These are phyloP conservation scores for Chlorella variabilis DNA, from an alignment of 163 green algal species.

Conservation along the genomic window DNA sequence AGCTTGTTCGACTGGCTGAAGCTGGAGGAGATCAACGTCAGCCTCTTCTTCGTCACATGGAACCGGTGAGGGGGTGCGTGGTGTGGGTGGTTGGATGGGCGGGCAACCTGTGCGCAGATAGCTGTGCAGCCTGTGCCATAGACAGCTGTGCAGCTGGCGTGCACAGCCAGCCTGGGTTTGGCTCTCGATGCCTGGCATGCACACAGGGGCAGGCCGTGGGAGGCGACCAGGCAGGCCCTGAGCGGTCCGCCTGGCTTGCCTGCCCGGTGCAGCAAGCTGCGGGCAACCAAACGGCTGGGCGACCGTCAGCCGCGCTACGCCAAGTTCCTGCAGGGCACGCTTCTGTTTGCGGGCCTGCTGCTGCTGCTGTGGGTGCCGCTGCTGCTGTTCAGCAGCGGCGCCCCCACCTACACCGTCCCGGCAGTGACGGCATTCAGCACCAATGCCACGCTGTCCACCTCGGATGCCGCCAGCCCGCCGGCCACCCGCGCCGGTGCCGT, in stretches of 20 bases:
- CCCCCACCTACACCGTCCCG: constrained; percentile 80
- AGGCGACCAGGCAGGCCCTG: too few species aligned
- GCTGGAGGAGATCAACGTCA: constrained; percentile 88
- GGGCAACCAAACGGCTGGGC: constrained; percentile 42
- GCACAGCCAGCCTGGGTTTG: too few species aligned
- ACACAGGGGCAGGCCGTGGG: too few species aligned
- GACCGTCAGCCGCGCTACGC: constrained; percentile 68
- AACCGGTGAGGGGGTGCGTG: constrained; percentile 47
- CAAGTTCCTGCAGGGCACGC: constrained; percentile 64
- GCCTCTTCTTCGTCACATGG: constrained; percentile 78
- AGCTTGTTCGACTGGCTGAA: constrained; percentile 78
- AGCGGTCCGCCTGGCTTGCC: too few species aligned
- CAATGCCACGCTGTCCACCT: constrained; percentile 62
- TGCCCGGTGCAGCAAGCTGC: background rate
- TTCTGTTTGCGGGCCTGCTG: constrained; percentile 80
- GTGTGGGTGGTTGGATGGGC: background rate
- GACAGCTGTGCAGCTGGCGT: too few species aligned
- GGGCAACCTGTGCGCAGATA: too few species aligned
- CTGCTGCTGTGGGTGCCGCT: constrained; percentile 89
- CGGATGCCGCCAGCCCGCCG: background rate
- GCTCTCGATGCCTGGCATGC: too few species aligned
- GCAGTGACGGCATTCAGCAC: constrained; percentile 53
- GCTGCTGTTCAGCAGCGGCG: constrained; percentile 80
- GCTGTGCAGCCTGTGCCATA: too few species aligned
- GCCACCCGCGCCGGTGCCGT: background rate